Conservation (phyloP, 1,284 basidiomycete species). For the Cutaneotrichosporon curvatum region DNA sequence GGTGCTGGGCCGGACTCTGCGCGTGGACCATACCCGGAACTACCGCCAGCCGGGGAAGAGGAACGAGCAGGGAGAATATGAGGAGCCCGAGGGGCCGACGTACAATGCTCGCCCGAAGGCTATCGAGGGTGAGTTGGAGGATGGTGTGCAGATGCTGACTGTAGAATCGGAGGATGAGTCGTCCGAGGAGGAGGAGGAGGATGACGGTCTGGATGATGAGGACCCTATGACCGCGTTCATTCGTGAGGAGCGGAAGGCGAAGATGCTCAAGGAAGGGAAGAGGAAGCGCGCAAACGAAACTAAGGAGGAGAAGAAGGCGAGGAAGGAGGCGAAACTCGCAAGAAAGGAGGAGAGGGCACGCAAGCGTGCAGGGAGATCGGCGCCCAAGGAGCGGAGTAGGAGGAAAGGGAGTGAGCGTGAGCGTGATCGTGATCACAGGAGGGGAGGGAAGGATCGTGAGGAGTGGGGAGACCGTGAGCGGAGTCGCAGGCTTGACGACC, state of each 20-base stretch:
- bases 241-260: slow-evolving; percentile 25
- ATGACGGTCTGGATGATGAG: slow-evolving; percentile 76
- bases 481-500: no score
- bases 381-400: background rate
- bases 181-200: slow-evolving; percentile 49
- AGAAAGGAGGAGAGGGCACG: slow-evolving; percentile 28
- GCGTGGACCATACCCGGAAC: slow-evolving; percentile 86
- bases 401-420: background rate
- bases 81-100: slow-evolving; percentile 75
- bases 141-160: slow-evolving; percentile 5
- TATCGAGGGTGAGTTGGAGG: slow-evolving; percentile 54
- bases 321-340: slow-evolving; percentile 51
- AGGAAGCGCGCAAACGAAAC: slow-evolving; percentile 61
- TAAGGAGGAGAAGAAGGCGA: slow-evolving; percentile 58
- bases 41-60: slow-evolving; percentile 82
- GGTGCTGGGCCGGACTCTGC: slow-evolving; percentile 74
- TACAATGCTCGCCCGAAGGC: slow-evolving; percentile 74
- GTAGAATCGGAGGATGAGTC: slow-evolving; percentile 33
- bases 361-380: slow-evolving; percentile 6
- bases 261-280: slow-evolving; percentile 48
- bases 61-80: slow-evolving; percentile 78
- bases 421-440: background rate
- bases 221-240: slow-evolving; percentile 96
- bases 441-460: slow-evolving; percentile 4
- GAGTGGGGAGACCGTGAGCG: no score